These are phyloP conservation scores for Paecilomyces sp. DNA, from an alignment of 2,329 filamentous ascomycete species.

Conservation along the genomic window DNA sequence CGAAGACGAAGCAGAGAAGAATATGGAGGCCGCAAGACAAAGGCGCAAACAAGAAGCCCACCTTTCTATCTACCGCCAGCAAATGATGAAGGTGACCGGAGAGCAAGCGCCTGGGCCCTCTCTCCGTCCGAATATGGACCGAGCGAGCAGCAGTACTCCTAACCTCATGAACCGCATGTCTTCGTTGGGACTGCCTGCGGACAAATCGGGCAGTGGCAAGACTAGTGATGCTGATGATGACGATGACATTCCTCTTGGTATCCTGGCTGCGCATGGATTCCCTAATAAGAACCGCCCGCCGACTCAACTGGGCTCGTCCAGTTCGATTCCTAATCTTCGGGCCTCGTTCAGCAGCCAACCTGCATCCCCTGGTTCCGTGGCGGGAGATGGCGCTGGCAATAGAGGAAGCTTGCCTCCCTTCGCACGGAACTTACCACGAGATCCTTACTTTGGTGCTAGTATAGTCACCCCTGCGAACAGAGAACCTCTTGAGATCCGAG, in stretches of 20 bases:
- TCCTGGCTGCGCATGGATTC: conserved; percentile 83
- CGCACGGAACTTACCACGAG: conserved; percentile 71
- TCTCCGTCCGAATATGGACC: conserved; percentile 49
- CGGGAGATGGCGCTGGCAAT: conserved; percentile 41
- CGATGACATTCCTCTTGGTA: conserved; percentile 79
- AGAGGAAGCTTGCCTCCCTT: conserved; percentile 65
- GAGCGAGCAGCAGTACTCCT: conserved; percentile 55
- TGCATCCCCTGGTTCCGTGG: conserved; percentile 50
- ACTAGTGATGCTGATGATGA: conserved; percentile 61
- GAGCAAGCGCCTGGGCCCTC: conserved; percentile 50
- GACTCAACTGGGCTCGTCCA: conserved; percentile 55
- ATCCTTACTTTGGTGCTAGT: conserved; percentile 76
- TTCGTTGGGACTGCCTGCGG: conserved; percentile 23
- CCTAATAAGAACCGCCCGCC: conserved; percentile 71
- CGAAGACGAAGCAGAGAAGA: conserved; percentile 72
- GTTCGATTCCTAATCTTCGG: conserved; percentile 66
- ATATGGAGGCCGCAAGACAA: conserved; percentile 65
- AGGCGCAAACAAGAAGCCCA: conserved; percentile 84
- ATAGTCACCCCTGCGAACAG: conserved; percentile 65
- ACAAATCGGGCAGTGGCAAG: conserved; percentile 31
- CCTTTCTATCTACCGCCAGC: conserved; percentile 80
- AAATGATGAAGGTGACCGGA: conserved; percentile 95
- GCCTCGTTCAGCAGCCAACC: conserved; percentile 40
- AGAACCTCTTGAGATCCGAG: conserved; percentile 66
- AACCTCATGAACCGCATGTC: conserved; percentile 32